Conservation (phyloP, 805 yeast species). For the Metschnikowia aberdeeniae region DNA sequence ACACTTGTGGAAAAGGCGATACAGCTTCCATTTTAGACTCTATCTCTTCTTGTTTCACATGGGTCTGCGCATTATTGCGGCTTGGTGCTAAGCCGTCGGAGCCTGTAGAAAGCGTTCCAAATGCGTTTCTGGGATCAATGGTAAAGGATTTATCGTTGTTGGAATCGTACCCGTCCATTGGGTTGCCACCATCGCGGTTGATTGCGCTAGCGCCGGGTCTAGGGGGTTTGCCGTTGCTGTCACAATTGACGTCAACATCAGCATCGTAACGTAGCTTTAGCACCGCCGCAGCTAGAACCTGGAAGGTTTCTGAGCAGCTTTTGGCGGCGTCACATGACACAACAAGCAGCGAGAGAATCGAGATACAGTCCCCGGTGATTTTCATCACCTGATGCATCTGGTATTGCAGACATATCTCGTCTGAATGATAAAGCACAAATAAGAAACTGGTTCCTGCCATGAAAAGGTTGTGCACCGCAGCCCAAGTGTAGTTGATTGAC, state of each 20-base stretch:
- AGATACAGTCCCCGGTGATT: slow-evolving; percentile 52
- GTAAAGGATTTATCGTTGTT: not conserved
- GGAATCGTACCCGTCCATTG: not conserved
- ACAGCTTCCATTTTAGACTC: not conserved
- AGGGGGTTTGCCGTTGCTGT: not conserved
- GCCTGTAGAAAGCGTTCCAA: not conserved
- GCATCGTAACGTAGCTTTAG: slow-evolving; percentile 51
- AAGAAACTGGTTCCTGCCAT: slow-evolving; percentile 86
- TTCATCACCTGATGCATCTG: slow-evolving; percentile 41
- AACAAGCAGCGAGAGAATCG: slow-evolving; percentile 55
- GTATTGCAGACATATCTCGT: slow-evolving; percentile 45
- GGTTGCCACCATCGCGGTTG: not conserved
- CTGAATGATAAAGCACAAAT: slow-evolving; percentile 69
- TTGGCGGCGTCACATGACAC: slow-evolving; percentile 78
- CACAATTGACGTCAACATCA: slow-evolving; percentile 15
- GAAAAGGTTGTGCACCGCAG: slow-evolving; percentile 82
- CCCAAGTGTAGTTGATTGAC: slow-evolving; percentile 84
- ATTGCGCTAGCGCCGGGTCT: not conserved
- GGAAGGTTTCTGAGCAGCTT: slow-evolving; percentile 67
- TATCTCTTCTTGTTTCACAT: not conserved
- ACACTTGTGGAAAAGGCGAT: not conserved
- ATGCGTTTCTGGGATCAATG: slow-evolving; percentile 3
- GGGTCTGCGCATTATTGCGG: not conserved
- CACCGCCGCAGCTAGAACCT: slow-evolving; percentile 68
- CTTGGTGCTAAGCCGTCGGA: not conserved